Conservation (phyloP, 371 early-diverging fungal genomes). For the Cokeromyces recurvatus region DNA sequence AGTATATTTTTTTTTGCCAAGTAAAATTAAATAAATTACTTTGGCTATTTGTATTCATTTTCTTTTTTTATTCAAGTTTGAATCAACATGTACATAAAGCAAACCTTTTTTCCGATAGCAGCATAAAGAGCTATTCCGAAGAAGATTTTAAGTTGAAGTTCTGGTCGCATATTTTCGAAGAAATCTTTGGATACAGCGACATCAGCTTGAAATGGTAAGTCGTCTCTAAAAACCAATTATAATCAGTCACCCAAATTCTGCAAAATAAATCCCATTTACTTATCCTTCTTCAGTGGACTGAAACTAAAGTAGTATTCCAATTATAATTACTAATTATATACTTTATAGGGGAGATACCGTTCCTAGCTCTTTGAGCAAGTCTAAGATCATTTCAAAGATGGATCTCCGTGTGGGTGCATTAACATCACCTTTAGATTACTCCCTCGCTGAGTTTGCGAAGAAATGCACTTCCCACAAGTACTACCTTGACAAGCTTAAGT, state of each 20-base stretch:
- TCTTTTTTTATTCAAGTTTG: conserved; percentile 8
- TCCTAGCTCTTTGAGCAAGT: conserved; percentile 11
- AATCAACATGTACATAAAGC: conserved; percentile 1
- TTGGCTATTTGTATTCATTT: conserved; percentile 2
- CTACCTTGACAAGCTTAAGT: conserved; percentile 10
- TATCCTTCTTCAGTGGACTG: no score
- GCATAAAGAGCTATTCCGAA: no score
- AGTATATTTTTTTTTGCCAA: no score
- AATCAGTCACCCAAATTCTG: no score
- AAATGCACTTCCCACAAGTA: conserved; percentile 8
- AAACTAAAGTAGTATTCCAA: conserved; percentile 6
- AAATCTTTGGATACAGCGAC: conserved; percentile 9
- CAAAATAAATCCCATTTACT: conserved; percentile 1
- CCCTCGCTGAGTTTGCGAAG: conserved; percentile 9
- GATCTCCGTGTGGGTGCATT: conserved; percentile 4
- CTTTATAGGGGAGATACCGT: conserved; percentile 13
- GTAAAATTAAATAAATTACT: neutral
- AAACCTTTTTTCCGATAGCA: conserved; percentile 2
- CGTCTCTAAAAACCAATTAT: conserved; percentile 6
- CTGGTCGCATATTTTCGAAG: conserved; percentile 5
- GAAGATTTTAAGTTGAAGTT: conserved; percentile 12
- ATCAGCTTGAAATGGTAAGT: conserved; percentile 9
- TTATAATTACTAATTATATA: conserved; percentile 10
- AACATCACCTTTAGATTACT: conserved; percentile 8
- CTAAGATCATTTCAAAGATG: conserved; percentile 8